Conservation (phyloP, 2,329 filamentous ascomycete species). For the Pseudogymnoascus sp. region DNA sequence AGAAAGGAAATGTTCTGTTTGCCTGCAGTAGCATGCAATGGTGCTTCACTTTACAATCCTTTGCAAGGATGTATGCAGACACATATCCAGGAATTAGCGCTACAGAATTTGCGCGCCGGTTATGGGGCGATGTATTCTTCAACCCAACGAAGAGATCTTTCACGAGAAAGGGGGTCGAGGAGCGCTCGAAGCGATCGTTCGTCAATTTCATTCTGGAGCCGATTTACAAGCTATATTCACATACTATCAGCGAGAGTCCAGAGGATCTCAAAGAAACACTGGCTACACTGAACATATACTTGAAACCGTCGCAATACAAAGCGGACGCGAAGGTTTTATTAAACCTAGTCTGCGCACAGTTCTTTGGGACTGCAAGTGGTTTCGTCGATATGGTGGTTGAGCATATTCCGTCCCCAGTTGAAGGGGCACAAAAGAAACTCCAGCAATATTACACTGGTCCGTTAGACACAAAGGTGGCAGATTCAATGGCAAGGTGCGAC, state of each 20-base stretch:
- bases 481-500: constrained; percentile 73
- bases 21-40: constrained; percentile 89
- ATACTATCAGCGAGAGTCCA: constrained; percentile 85
- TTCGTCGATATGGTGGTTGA: constrained; percentile 94
- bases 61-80: constrained; percentile 92
- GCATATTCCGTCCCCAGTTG: constrained; percentile 79
- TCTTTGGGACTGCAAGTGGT: constrained; percentile 81
- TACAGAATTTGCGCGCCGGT: constrained; percentile 69
- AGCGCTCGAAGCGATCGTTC: constrained; percentile 75
- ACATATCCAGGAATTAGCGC: constrained; percentile 75
- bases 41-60: constrained; percentile 92
- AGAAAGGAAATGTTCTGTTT: constrained; percentile 97
- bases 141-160: constrained; percentile 87
- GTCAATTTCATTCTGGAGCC: constrained; percentile 93
- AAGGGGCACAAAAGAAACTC: constrained; percentile 67
- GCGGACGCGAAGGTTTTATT: constrained; percentile 82
- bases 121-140: constrained; percentile 97
- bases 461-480: constrained; percentile 68
- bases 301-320: constrained; percentile 91
- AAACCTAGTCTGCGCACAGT: constrained; percentile 85
- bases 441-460: constrained; percentile 90
- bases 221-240: constrained; percentile 94
- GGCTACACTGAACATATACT: constrained; percentile 65
- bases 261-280: constrained; percentile 75
- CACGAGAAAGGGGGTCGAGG: constrained; percentile 76